Percentiles rank a stretch among this genome's conserved stretches.
These are phyloP conservation scores for Eruca vesicaria DNA, from an alignment of 441 rosid species.

Conservation along the genomic window DNA sequence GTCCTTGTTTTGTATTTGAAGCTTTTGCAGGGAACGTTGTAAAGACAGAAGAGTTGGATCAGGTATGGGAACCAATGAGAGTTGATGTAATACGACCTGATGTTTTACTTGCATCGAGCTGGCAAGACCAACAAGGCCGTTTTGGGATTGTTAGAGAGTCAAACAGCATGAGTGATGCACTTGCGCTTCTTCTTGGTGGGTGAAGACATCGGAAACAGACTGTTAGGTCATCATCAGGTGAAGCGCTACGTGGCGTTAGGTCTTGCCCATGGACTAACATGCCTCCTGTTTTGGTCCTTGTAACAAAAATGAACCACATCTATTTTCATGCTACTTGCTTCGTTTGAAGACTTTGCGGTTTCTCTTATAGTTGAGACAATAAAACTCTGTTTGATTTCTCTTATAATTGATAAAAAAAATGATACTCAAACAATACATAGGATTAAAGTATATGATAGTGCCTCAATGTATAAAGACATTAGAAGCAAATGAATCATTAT, in stretches of 20 bases:
- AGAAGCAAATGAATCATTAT: conserved; percentile 27
- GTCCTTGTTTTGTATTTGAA: neutral
- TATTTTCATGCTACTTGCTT: conserved; percentile 10
- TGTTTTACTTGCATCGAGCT: conserved; percentile 70
- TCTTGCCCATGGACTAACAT: conserved; percentile 82
- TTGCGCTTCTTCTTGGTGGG: conserved; percentile 75
- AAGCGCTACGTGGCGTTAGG: conserved; percentile 55
- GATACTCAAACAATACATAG: neutral
- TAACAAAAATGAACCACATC: conserved; percentile 23
- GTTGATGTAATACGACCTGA: conserved; percentile 51
- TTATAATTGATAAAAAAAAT: neutral
- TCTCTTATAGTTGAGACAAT: conserved; percentile 24
- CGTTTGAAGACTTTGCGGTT: conserved; percentile 7
- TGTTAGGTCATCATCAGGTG: conserved; percentile 49
- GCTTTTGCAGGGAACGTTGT: conserved; percentile 31
- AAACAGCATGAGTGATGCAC: conserved; percentile 53
- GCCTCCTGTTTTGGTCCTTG: conserved; percentile 65
- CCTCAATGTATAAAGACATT: conserved; percentile 4
- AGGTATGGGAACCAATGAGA: conserved; percentile 48
- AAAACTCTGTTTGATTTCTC: neutral
- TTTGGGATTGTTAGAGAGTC: conserved; percentile 54
- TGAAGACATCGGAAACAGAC: conserved; percentile 63
- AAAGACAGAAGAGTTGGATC: conserved; percentile 55
- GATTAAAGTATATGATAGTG: neutral
- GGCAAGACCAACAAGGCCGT: conserved; percentile 67